These are phyloP conservation scores for Diaporthe destruens DNA, from an alignment of 2,329 filamentous ascomycete genomes.

Conservation along the genomic window DNA sequence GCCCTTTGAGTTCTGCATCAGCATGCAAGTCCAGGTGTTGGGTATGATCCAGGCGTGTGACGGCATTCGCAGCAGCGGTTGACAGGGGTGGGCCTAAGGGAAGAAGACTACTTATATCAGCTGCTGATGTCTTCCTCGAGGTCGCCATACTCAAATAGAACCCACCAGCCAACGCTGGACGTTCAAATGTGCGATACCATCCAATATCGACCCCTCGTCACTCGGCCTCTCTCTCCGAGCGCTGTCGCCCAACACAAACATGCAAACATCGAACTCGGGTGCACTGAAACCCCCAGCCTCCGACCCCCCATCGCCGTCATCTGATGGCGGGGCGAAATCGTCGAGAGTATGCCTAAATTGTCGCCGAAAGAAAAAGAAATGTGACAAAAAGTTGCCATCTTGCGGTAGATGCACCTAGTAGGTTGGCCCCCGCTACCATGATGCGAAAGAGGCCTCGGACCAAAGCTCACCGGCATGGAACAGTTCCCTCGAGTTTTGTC, in stretches of 20 bases:
- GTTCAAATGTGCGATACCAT: constrained; percentile 26
- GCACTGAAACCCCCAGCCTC: constrained; percentile 39
- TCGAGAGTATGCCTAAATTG: constrained; percentile 48
- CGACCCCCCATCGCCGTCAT: constrained; percentile 41
- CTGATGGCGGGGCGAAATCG: constrained; percentile 44
- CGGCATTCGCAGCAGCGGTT: constrained; percentile 27
- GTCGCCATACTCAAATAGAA: constrained; percentile 35
- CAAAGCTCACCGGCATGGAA: constrained; percentile 22
- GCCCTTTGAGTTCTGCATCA: constrained; percentile 38
- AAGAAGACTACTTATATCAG: constrained; percentile 39
- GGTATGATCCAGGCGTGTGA: constrained; percentile 39
- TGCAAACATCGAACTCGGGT: constrained; percentile 38
- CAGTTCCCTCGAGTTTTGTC: constrained; percentile 47
- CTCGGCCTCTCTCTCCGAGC: constrained; percentile 1
- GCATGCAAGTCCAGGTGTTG: constrained; percentile 38
- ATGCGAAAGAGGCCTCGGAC: neutral
- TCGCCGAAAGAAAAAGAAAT: constrained; percentile 48
- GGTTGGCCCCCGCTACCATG: constrained; percentile 28
- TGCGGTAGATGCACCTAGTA: constrained; percentile 49
- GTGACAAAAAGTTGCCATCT: constrained; percentile 48
- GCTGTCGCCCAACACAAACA: constrained; percentile 24
- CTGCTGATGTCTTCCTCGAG: constrained; percentile 36
- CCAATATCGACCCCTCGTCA: neutral
- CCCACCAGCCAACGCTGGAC: constrained; percentile 18
- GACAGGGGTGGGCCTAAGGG: constrained; percentile 37